A percentile compares a stretch with the other conserved stretches of the same genome.
Conservation (phyloP, 1,284 basidiomycete species). For the Anthracocystis setariae region DNA sequence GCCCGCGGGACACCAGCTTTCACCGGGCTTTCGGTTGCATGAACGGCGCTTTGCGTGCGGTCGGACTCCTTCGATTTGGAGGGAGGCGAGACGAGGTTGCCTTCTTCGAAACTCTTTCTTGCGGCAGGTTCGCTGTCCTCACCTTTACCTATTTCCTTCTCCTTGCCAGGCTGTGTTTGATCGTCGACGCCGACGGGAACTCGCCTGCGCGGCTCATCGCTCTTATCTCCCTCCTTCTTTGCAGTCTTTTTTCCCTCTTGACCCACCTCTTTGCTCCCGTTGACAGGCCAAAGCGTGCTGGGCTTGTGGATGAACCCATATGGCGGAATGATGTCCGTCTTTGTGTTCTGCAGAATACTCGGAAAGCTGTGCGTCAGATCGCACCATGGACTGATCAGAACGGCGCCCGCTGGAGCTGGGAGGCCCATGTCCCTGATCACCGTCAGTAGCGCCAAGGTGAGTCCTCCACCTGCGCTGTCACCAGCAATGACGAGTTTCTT, state of each 20-base stretch:
- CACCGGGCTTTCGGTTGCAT: neutral
- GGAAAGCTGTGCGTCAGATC: conserved; percentile 95
- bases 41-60: neutral
- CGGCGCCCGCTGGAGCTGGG: conserved; percentile 76
- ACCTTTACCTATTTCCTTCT: conserved; percentile 4
- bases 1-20: conserved; percentile 30
- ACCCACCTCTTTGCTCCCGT: conserved; percentile 22
- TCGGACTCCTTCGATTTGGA: neutral
- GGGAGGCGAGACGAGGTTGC: conserved; percentile 2
- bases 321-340: conserved; percentile 75
- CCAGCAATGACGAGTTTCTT: conserved; percentile 83
- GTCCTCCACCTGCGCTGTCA: conserved; percentile 92
- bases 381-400: conserved; percentile 74
- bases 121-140: conserved; percentile 24
- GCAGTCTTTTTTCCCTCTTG: conserved; percentile 6
- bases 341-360: conserved; percentile 84
- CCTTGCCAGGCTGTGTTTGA: neutral
- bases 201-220: conserved; percentile 19
- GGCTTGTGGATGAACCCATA: conserved; percentile 67
- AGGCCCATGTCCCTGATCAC: conserved; percentile 87
- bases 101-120: conserved; percentile 24
- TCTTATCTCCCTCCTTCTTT: neutral
- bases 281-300: conserved; percentile 64
- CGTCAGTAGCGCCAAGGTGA: conserved; percentile 84
- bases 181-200: conserved; percentile 34